Base-by-base conservation (phyloP, 2,329 filamentous ascomycete species). In the Plenodomus tracheiphilus region DNA sequence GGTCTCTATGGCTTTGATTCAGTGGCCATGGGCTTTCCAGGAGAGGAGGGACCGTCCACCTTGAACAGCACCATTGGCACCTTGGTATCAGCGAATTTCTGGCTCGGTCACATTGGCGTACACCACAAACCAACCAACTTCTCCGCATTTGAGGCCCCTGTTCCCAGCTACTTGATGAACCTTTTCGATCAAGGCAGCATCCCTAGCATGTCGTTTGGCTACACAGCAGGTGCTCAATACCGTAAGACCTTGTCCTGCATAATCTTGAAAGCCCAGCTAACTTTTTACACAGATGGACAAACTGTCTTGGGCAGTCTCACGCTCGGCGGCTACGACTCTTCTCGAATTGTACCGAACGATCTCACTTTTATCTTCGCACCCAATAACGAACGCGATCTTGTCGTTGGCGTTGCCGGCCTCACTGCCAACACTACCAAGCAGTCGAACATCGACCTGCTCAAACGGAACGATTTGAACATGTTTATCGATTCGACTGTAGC, bases 181-280 rank as follows among this genome's bases (percentile, higher is more conserved):
- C 81, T 88, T 37, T 80, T 85, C 62, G 70, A 78, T 10, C 61
- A 68, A 39, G 81, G 81, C 8, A 75, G 73, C 48, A 87, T 91
- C 40, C 85, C 87, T 1, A 90, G 87, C 66, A 78, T 89, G 53
- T 88, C 85, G 36, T 91, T 88, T 65, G 87, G 85, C 43, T 91
- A 86, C 67, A 91, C 88, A 3, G 87, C 87, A 35, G 88, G 88
- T 15, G 86, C 86, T n/a, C 80, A 81, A 53, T 91, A 91, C 63
- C 79, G 85, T 85, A 74, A 68, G 81, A 71, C 21, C 13, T 30
- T 16, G 16, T 17, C 30, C 7, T 18, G 9, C 17, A 22, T 9
- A 13, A 22, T 4, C n/a, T 37, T 13, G 10, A 38, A 15, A 19
- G 19, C 10, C 9, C 52, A 44, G 53, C 56, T 45, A 53, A 37